Percentiles rank a stretch among this genome's conserved stretches.
Conservation (phyloP, 148 eudicot species). For the Dianthus caryophyllus region DNA sequence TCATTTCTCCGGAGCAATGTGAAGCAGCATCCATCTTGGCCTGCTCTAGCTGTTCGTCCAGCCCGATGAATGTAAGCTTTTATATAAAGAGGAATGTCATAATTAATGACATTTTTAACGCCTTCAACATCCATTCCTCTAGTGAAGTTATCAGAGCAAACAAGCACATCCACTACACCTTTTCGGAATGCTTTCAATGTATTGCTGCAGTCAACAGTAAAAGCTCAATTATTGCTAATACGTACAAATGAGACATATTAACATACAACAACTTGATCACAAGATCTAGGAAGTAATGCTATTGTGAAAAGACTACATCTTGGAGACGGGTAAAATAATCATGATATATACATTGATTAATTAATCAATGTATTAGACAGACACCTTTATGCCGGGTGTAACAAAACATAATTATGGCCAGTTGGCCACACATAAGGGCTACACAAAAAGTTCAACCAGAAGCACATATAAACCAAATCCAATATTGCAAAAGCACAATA, state of each 20-base stretch:
- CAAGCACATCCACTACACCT: conserved; percentile 65
- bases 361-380: not conserved
- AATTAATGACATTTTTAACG: conserved; percentile 79
- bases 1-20: conserved; percentile 67
- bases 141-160: conserved; percentile 90
- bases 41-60: conserved; percentile 98
- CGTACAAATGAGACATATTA: not conserved
- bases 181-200: conserved; percentile 63
- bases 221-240: not conserved
- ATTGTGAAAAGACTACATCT: not conserved
- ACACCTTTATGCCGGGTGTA: not conserved
- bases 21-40: conserved; percentile 77
- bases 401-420: not conserved
- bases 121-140: conserved; percentile 99
- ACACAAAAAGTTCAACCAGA: too few species aligned
- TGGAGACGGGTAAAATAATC: not conserved
- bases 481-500: too few species aligned
- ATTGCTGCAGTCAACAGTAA: conserved; percentile 44
- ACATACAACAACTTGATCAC: not conserved
- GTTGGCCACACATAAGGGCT: not conserved
- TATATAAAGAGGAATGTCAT: conserved; percentile 70
- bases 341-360: too few species aligned
- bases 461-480: too few species aligned
- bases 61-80: conserved; percentile 94
- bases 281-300: not conserved